Evolutionary conservation across 1,284 basidiomycete genomes (phyloP).

Genomic region (Peniophora sp.): DNA sequence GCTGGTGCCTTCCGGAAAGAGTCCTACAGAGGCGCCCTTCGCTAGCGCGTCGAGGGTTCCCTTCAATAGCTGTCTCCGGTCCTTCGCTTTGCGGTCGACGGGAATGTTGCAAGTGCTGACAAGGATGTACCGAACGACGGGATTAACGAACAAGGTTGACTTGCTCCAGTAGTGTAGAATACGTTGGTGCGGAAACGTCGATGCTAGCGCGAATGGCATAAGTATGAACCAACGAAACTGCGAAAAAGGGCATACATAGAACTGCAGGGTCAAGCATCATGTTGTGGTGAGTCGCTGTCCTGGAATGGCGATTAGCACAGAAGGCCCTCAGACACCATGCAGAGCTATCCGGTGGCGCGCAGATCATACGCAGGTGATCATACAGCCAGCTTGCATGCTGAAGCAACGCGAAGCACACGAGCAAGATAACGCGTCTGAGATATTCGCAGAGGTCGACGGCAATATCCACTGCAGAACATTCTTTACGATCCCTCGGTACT

Average conservation of each 20-base stretch:
- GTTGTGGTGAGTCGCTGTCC: slow-evolving; percentile 83
- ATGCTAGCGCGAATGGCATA: slow-evolving; percentile 34
- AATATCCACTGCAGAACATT: too few species aligned
- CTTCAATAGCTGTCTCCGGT: slow-evolving; percentile 83
- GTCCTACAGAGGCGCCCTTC: slow-evolving; percentile 73
- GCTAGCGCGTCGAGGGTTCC: slow-evolving; percentile 85
- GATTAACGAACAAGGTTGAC: slow-evolving; percentile 74
- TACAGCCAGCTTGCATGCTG: too few species aligned
- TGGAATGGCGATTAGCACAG: slow-evolving; percentile 19
- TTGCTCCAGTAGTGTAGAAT: slow-evolving; percentile 95
- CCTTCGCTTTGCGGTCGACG: slow-evolving; percentile 88
- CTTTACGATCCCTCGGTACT: too few species aligned
- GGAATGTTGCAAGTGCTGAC: slow-evolving; percentile 90
- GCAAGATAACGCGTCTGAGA: too few species aligned
- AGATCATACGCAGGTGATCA: too few species aligned
- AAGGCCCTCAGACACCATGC: too few species aligned
- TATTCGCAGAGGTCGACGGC: too few species aligned
- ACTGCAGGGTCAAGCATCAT: slow-evolving; percentile 87
- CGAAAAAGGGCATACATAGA: slow-evolving; percentile 58
- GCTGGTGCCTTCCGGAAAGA: slow-evolving; percentile 92
- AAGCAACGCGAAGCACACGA: too few species aligned
- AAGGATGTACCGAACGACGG: slow-evolving; percentile 67
- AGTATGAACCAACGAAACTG: neutral
- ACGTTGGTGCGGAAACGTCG: slow-evolving; percentile 68
- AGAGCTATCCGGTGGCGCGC: neutral